phyloP scores from a whole-genome alignment of 2,329 filamentous ascomycete genomes.

The Chaetothyriales sp. region DNA sequence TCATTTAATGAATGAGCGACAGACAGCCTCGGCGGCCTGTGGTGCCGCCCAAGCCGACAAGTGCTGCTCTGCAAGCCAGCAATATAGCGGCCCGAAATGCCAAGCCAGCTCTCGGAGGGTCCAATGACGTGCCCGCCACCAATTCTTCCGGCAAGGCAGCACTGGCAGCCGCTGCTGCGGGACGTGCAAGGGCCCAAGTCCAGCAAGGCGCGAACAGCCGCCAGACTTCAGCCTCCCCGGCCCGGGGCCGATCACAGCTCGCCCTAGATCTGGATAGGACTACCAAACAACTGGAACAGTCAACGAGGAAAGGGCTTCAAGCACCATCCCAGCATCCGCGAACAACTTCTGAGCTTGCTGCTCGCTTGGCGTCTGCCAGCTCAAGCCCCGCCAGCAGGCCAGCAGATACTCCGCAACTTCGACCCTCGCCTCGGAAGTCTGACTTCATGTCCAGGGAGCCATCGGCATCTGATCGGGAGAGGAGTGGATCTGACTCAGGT shows the following conservation, averaged over 20 bases:
- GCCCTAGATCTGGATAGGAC: background rate
- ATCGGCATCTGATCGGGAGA: background rate
- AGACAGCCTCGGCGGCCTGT: constrained; percentile 16
- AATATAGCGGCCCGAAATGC: background rate
- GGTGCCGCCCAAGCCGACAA: constrained; percentile 16
- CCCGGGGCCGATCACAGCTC: background rate
- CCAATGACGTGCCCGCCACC: background rate
- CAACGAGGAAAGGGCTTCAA: background rate
- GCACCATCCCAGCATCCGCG: constrained; percentile 3
- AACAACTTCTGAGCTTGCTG: constrained; percentile 14
- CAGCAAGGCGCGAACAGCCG: background rate
- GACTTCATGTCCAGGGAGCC: background rate
- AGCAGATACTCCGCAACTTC: background rate
- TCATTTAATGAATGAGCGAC: constrained; percentile 18
- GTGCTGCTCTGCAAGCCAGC: background rate
- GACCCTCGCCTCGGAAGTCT: background rate
- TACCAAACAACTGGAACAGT: background rate
- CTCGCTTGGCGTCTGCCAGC: constrained; percentile 11
- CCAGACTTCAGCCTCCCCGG: background rate
- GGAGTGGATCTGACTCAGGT: background rate
- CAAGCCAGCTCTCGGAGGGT: background rate
- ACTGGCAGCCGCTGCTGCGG: background rate
- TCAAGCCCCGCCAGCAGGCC: constrained; percentile 11
- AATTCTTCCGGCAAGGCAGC: background rate
- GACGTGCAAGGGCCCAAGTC: background rate